Evolutionary conservation across 805 yeast species (phyloP).

Genomic region (Wickerhamiella qilinensis): DNA sequence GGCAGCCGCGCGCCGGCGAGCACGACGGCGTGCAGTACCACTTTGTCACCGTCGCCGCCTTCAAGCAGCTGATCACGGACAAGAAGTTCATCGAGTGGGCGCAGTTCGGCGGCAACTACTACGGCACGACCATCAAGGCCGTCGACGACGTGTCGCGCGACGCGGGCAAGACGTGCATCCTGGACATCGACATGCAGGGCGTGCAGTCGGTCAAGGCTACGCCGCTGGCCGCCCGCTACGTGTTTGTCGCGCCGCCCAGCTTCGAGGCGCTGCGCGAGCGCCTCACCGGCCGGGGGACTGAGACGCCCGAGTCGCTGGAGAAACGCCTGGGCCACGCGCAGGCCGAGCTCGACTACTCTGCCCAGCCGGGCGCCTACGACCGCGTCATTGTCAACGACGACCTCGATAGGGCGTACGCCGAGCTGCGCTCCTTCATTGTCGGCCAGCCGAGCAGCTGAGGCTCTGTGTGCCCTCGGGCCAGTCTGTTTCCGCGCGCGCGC

Average conservation of each 20-base stretch:
- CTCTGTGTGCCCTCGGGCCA: no score
- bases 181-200: slow-evolving; percentile 99
- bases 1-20: slow-evolving; percentile 87
- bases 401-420: slow-evolving; percentile 70
- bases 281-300: slow-evolving; percentile 85
- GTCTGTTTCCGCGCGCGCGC: no score
- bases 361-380: slow-evolving; percentile 80
- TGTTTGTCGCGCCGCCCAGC: slow-evolving; percentile 88
- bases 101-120: slow-evolving; percentile 91
- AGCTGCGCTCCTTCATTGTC: slow-evolving; percentile 37
- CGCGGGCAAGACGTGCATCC: slow-evolving; percentile 61
- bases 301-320: slow-evolving; percentile 66
- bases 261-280: slow-evolving; percentile 61
- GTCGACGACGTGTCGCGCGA: slow-evolving; percentile 50
- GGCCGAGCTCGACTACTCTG: slow-evolving; percentile 76
- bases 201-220: slow-evolving; percentile 81
- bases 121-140: slow-evolving; percentile 82
- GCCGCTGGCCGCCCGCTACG: slow-evolving; percentile 63
- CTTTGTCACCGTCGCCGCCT: slow-evolving; percentile 64
- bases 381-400: slow-evolving; percentile 78
- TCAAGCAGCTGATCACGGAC: slow-evolving; percentile 58
- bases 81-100: slow-evolving; percentile 92
- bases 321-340: slow-evolving; percentile 78
- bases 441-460: no score
- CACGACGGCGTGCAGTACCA: slow-evolving; percentile 78